Evolutionary conservation across 225 moss, liverwort and hornwort species (phyloP).

Genomic region (Marchantia paleacea): DNA sequence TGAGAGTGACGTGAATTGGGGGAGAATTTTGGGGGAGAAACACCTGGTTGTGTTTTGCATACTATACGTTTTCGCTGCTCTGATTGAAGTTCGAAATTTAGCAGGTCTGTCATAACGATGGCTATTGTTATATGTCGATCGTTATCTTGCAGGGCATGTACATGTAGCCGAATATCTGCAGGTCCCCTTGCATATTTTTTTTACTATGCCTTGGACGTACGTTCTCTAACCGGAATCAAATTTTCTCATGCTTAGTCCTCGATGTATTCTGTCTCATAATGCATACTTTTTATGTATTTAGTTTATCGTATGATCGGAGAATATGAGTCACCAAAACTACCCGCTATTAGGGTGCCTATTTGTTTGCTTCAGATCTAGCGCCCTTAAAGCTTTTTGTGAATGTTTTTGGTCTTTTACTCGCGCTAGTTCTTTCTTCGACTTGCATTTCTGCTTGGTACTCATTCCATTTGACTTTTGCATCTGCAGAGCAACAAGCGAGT

Average conservation of each 20-base stretch:
- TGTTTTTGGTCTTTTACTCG: not conserved
- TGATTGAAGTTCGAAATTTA: not conserved
- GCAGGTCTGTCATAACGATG: not conserved
- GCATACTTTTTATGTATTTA: not conserved
- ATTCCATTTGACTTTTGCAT: not conserved
- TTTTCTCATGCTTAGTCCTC: not conserved
- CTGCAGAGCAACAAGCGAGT: constrained; percentile 80
- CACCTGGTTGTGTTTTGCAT: not conserved
- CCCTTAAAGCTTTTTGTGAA: not conserved
- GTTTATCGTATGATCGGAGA: not conserved
- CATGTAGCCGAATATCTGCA: constrained; percentile 94
- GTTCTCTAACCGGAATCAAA: constrained; percentile 13
- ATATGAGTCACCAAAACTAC: not conserved
- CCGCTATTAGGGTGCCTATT: not conserved
- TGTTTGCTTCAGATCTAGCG: too few species aligned
- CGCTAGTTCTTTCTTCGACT: not conserved
- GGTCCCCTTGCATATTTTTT: constrained; percentile 83
- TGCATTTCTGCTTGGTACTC: not conserved
- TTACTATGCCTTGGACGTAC: constrained; percentile 99
- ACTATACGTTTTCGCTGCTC: not conserved
- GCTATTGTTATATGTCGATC: not conserved
- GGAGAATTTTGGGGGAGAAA: not conserved
- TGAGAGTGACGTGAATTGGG: not conserved
- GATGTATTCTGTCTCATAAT: not conserved
- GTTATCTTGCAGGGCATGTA: constrained; percentile 72